Base-by-base conservation (phyloP, 2,329 filamentous ascomycete species). In the Monilinia fructigena region DNA sequence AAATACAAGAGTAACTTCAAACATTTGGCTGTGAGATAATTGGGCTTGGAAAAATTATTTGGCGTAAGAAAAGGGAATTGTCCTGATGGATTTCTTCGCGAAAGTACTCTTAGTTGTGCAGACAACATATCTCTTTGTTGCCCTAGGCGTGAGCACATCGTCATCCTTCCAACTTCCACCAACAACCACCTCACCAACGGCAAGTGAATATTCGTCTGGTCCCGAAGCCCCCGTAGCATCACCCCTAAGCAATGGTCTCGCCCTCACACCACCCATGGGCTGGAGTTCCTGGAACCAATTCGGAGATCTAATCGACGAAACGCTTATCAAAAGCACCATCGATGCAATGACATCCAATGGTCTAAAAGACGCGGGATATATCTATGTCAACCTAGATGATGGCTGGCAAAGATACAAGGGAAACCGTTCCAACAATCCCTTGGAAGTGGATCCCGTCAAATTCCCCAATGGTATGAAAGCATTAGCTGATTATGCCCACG, bases 221-320 rank as follows among this genome's bases (percentile, higher is more conserved):
- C 28, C 12, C 7, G 7, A 23, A 5, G 12, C 42, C 28, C 40
- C 62, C 20, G 2, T 26, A 38, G 40, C 20, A 2, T 14, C 18
- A 23, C 35, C 62, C 31, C 6, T 77, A 62, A 73, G 74, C 65
- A 79, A 79, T 74, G 75, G 76, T 10, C 73, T 79, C 5, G 77
- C 77, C 6, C 59, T 70, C 12, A 73, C 75, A 2, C 80, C 81
- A 0, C 80, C 81, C 3, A 83, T 83, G 81, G 82, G 70, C 6
- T 82, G 59, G 81, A 83, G 82, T 72, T 81, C 81, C 69, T 84
- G 82, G 82, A 85, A 85, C 71, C 79, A 79, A 40, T 85, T 81
- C 70, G 74, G 74, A 23, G 83, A 81, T 73, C 74, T 82, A 65
- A 82, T 85, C 67, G 77, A 79, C 68, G 80, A 58, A 1, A 14